Percentiles rank a stretch among this genome's conserved stretches.
Evolutionary conservation across 306 rosid genomes (phyloP).

Genomic region (Psophocarpus tetragonolobus): DNA sequence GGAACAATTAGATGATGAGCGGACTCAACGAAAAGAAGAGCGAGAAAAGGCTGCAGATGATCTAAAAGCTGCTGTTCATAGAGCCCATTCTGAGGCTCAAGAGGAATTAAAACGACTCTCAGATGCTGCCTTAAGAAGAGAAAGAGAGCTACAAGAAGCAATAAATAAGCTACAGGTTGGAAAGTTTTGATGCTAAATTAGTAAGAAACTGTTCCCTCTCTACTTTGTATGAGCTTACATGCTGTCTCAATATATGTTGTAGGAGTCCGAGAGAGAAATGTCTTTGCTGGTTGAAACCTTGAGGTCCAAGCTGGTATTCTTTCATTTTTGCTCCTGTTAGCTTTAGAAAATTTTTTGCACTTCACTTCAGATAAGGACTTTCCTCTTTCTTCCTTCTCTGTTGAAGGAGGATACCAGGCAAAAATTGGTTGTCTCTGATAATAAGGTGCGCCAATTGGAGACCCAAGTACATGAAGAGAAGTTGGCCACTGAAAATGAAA

Average conservation of each 20-base stretch:
- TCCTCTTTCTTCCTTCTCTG: constrained; percentile 34
- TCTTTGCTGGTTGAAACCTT: constrained; percentile 69
- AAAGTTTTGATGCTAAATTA: constrained; percentile 23
- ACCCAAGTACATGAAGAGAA: constrained; percentile 70
- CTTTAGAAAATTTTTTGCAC: not conserved
- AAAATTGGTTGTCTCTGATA: constrained; percentile 78
- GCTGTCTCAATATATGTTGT: constrained; percentile 37
- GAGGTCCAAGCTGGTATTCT: constrained; percentile 87
- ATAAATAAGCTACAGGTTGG: constrained; percentile 81
- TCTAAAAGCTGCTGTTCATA: constrained; percentile 79
- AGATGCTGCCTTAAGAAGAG: constrained; percentile 66
- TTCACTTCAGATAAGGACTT: not conserved
- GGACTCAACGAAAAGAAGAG: constrained; percentile 76
- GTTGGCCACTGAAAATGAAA: constrained; percentile 57
- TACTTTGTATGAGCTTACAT: constrained; percentile 17
- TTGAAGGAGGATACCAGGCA: constrained; percentile 88
- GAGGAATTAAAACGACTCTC: constrained; percentile 71
- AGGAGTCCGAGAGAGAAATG: constrained; percentile 85
- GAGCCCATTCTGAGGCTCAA: constrained; percentile 81
- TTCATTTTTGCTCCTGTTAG: constrained; percentile 28
- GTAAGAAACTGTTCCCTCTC: constrained; percentile 10
- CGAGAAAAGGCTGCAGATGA: constrained; percentile 86
- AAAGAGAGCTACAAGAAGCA: constrained; percentile 77
- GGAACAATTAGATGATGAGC: constrained; percentile 76
- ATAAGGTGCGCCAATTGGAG: constrained; percentile 86